A percentile compares a stretch with the other conserved stretches of the same genome.
These are phyloP conservation scores for Tripterygium wilfordii DNA, from an alignment of 177 flowering plant genomes.

Conservation along the genomic window DNA sequence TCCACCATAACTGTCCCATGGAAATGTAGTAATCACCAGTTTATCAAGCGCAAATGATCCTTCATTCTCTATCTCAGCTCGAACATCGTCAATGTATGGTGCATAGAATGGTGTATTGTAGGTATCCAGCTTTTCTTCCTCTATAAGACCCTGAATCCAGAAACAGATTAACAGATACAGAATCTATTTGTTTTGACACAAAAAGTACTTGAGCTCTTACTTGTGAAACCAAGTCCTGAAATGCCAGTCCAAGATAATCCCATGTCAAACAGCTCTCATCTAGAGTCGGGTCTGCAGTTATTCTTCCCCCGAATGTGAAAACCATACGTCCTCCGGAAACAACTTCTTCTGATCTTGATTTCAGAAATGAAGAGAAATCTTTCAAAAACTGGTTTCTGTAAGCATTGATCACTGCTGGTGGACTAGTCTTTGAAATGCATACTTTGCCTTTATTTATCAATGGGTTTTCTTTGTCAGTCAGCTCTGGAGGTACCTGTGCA, in stretches of 20 bases:
- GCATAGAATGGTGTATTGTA: slow-evolving; percentile 6
- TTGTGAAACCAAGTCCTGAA: no score
- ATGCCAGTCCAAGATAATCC: no score
- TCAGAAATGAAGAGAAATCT: no score
- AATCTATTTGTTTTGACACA: no score
- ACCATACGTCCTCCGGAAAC: slow-evolving; percentile 17
- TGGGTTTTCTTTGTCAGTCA: no score
- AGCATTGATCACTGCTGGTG: background rate
- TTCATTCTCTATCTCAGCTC: slow-evolving; percentile 2
- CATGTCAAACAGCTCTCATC: slow-evolving; percentile 3
- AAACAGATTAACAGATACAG: no score
- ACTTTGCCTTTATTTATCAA: slow-evolving; percentile 7
- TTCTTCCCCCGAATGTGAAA: slow-evolving; percentile 4
- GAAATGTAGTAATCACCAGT: background rate
- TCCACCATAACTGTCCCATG: slow-evolving; percentile 4
- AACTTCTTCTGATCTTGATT: no score
- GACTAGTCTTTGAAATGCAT: slow-evolving; percentile 5
- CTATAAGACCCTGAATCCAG: slow-evolving; percentile 1
- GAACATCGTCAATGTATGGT: slow-evolving; percentile 6
- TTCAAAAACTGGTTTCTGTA: no score
- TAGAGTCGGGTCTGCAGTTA: slow-evolving; percentile 1
- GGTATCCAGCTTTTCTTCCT: no score
- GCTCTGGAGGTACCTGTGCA: slow-evolving; percentile 6
- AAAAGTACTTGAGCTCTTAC: no score
- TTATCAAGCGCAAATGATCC: slow-evolving; percentile 5